Conservation (phyloP, 257 asterid genomes). For the Cordia subcordata region DNA sequence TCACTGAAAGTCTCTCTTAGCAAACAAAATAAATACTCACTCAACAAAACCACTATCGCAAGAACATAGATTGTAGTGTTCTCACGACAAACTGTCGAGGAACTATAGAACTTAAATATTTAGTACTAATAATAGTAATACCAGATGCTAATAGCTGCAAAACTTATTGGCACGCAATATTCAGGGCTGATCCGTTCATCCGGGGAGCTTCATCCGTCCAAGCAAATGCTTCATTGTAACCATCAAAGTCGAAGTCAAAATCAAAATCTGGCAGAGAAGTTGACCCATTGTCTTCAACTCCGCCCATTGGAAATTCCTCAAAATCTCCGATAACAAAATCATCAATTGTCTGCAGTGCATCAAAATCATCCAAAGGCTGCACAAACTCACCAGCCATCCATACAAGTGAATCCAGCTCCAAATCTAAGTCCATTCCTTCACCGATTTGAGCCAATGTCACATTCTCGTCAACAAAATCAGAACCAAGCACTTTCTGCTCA, state of each 20-base stretch:
- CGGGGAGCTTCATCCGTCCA: constrained; percentile 56
- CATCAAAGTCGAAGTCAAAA: constrained; percentile 57
- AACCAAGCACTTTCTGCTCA: constrained; percentile 19
- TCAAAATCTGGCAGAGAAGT: constrained; percentile 49
- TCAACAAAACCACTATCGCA: constrained; percentile 19
- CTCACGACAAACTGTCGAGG: constrained; percentile 22
- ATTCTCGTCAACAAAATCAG: constrained; percentile 20
- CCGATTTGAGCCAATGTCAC: constrained; percentile 37
- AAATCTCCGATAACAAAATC: constrained; percentile 23
- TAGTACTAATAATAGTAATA: constrained; percentile 6
- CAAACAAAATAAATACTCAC: constrained; percentile 17
- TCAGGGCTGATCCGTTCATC: constrained; percentile 48
- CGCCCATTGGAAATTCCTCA: constrained; percentile 40
- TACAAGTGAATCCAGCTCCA: constrained; percentile 41
- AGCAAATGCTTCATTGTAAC: constrained; percentile 35
- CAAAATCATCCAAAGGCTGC: constrained; percentile 40
- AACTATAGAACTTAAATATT: constrained; percentile 13
- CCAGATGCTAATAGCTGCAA: constrained; percentile 44
- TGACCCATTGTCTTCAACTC: constrained; percentile 29
- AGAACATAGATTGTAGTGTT: constrained; percentile 20
- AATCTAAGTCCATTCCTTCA: constrained; percentile 43
- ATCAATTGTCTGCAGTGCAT: neutral
- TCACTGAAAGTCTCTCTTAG: constrained; percentile 11
- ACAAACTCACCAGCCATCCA: constrained; percentile 21
- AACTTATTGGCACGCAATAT: constrained; percentile 85